Conservation (phyloP, 2,329 filamentous ascomycete species). For the Penicillium capsulatum region DNA sequence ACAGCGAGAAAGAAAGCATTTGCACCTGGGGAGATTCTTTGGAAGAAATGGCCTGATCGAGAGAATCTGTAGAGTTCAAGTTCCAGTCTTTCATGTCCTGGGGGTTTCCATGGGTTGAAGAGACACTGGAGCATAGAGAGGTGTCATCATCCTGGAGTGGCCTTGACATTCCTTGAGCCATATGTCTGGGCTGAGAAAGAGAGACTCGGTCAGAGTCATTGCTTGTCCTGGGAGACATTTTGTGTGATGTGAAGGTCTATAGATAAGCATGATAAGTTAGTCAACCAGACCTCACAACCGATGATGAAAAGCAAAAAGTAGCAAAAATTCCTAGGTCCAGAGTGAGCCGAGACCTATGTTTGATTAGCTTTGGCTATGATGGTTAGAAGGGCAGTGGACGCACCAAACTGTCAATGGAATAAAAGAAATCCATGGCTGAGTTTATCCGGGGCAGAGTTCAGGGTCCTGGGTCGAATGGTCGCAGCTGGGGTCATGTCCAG, state of each 20-base stretch:
- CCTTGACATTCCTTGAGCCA: constrained; percentile 37
- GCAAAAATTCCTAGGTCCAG: constrained; percentile 20
- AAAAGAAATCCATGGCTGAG: constrained; percentile 6
- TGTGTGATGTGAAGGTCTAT: constrained; percentile 29
- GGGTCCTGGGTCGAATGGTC: constrained; percentile 10
- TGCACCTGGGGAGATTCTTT: constrained; percentile 42
- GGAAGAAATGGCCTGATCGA: constrained; percentile 37
- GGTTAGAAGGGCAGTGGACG: too few relatives aligned
- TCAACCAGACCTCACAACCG: constrained; percentile 24
- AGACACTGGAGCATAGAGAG: constrained; percentile 40
- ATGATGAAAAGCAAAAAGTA: constrained; percentile 3
- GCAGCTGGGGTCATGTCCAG: constrained; percentile 6
- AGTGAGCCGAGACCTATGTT: constrained; percentile 6
- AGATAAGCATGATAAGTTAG: constrained; percentile 29
- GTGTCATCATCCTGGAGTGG: constrained; percentile 44
- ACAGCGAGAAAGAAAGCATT: constrained; percentile 42
- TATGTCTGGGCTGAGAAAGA: constrained; percentile 37
- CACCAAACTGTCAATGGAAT: constrained; percentile 11
- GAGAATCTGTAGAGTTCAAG: constrained; percentile 37
- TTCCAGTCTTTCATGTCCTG: constrained; percentile 40
- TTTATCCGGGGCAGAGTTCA: too few relatives aligned
- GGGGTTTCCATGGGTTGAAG: constrained; percentile 32
- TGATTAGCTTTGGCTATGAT: too few relatives aligned
- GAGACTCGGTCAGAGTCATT: constrained; percentile 37
- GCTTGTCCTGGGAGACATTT: constrained; percentile 39